Evolutionary conservation across 305 asterid species (phyloP), one percentile per base, ranked within the genome.

Genomic region (Plantago coronopus): DNA sequence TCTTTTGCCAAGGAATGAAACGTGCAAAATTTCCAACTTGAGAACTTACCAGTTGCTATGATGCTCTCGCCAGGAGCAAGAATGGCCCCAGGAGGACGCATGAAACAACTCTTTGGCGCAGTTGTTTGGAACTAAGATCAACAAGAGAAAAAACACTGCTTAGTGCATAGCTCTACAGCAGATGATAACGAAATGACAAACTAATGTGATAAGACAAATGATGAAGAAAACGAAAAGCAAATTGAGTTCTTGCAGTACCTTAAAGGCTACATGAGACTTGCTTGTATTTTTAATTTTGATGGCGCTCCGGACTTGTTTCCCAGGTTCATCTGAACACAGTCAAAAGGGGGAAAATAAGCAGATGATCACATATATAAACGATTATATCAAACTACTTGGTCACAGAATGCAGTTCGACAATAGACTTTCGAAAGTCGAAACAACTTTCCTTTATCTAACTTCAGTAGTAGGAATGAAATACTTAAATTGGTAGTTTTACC

Each of bases 41-140:
- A 69, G 58, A 64, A 62, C 54, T 80, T 81, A 86, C 97, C 97
- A 13, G 95, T 80, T 68, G 97, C 97, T 65, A 89, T 80, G 56
- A 91, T 69, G 69, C 80, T 86, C 83, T 88, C 93, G 65, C 98
- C 95, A 53, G 97, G 98, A 71, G 95, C 72, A 74, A 91, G 95
- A 73, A 91, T 79, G 70, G 93, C 95, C 10, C 98, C 98, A 61
- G 98, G 98, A 70, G 98, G 98, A 63, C 96, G 95, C 97, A 91
- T 86, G 78, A 88, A 91, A 81, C 97, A 91, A 65, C 97, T 89
- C 72, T 89, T 91, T 31, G 98, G 98, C 53, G 86, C 93, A 68
- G 96, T 88, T 58, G 97, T 91, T 88, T 89, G 98, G 75, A 91
- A 91, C 97, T 86, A 57, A 37, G n/a, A 59, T 65, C 55, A 78